Evolutionary conservation across 331 rosid genomes (phyloP), one percentile per base, ranked within the genome.

Genomic region (Acacia concinna): DNA sequence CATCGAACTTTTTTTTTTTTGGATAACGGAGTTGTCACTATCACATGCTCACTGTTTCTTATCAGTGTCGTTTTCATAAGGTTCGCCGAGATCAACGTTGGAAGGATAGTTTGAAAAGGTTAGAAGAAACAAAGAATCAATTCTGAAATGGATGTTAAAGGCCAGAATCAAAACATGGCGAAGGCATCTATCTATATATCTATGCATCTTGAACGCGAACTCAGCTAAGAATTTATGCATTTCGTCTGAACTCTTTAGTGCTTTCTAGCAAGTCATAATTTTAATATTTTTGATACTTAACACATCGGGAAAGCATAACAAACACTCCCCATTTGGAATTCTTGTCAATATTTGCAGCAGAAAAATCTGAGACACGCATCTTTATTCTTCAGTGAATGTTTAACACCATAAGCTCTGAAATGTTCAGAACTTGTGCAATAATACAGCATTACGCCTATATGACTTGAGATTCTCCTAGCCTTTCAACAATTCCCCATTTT

Each of bases 401-500:
- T 25, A 10, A 40, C 37, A 13, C 35, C 54, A 25, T 40, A n/a
- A 23, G 35, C 67, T 47, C 64, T 20, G 20, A 44, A 27, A 20
- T 47, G 75, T 4, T 5, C 18, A 18, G 30, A 9, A 28, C 17
- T 8, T 47, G 28, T 8, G 10, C 20, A 23, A 43, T 57, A 44
- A 20, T 4, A 27, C 15, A 41, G 87, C 25, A 1, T 52, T 52
- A 52, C n/a, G n/a, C 59, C 88, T 82, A 88, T 62, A 14, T 28
- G 38, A 30, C 21, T 14, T 30, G 38, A 30, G 37, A 14, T 14
- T 62, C 37, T 12, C 32, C 35, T 11, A 23, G 35, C 35, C 28
- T 79, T 64, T 37, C 71, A 66, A 73, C 69, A 52, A 35, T 79
- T 51, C 74, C 84, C 75, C 75, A 78, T 64, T 84, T 31, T 82